These are phyloP conservation scores for Colletotrichum nymphaeae DNA, from an alignment of 2,329 filamentous ascomycete genomes.

Conservation along the genomic window DNA sequence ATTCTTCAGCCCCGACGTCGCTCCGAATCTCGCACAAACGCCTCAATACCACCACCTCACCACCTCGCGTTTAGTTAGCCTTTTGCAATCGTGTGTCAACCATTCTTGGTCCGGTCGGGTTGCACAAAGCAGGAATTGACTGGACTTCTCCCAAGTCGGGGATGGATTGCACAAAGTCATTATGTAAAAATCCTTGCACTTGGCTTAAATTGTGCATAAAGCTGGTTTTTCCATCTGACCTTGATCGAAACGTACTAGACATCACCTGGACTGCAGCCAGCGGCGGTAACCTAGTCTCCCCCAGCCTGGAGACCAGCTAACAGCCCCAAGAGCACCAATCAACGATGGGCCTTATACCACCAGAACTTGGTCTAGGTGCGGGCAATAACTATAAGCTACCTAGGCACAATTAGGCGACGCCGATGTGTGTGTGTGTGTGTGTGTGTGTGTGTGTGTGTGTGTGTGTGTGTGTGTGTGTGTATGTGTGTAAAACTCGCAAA, in stretches of 20 bases:
- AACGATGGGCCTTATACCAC: neutral
- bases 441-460: no score
- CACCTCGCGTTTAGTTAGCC: constrained; percentile 1
- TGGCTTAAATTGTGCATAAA: constrained; percentile 19
- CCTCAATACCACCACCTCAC: neutral
- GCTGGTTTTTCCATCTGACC: constrained; percentile 26
- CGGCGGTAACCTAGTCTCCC: constrained; percentile 29
- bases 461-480: neutral
- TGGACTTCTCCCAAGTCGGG: neutral
- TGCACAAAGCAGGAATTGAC: neutral
- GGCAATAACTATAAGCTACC: no score
- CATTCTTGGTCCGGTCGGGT: neutral
- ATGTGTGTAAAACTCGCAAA: neutral
- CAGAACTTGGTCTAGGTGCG: neutral
- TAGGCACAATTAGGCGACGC: neutral
- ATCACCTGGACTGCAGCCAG: constrained; percentile 15
- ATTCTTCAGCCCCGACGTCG: constrained; percentile 28
- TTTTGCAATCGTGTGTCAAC: constrained; percentile 23
- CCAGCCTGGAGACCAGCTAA: neutral
- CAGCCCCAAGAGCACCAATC: neutral
- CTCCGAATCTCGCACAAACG: constrained; percentile 34
- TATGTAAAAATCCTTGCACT: constrained; percentile 24
- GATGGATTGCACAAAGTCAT: constrained; percentile 18
- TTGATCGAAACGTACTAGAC: constrained; percentile 22
- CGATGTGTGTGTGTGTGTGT: neutral